phyloP scores from a whole-genome alignment of 257 asterid species.

The Scutellaria minor region DNA sequence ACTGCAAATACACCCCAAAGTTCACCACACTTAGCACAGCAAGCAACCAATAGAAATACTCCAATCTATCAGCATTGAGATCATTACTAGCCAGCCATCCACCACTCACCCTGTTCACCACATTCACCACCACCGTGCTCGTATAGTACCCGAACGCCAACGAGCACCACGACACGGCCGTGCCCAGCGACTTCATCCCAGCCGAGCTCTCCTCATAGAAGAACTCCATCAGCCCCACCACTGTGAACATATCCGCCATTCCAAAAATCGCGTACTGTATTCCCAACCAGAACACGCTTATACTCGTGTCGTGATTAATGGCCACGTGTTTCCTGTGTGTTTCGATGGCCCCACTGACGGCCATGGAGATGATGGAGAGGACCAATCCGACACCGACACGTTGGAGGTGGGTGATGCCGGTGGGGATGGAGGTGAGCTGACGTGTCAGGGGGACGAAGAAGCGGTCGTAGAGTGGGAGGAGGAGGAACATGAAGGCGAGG shows the following conservation, averaged over 20 bases:
- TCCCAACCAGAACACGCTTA: slow-evolving; percentile 75
- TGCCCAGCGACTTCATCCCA: slow-evolving; percentile 69
- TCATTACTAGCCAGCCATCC: slow-evolving; percentile 73
- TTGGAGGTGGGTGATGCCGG: slow-evolving; percentile 79
- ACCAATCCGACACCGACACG: slow-evolving; percentile 69
- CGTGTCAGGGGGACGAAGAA: slow-evolving; percentile 59
- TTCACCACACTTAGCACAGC: slow-evolving; percentile 55
- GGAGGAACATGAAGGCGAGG: slow-evolving; percentile 52
- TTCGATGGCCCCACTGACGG: slow-evolving; percentile 60
- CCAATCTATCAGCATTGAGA: slow-evolving; percentile 63
- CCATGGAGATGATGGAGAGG: slow-evolving; percentile 70
- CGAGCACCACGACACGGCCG: slow-evolving; percentile 75
- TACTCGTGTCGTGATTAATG: slow-evolving; percentile 29
- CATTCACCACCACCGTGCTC: slow-evolving; percentile 70
- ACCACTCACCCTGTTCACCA: slow-evolving; percentile 67
- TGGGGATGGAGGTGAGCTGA: slow-evolving; percentile 64
- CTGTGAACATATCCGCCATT: slow-evolving; percentile 72
- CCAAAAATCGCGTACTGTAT: slow-evolving; percentile 66
- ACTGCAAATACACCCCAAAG: slow-evolving; percentile 57
- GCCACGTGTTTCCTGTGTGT: slow-evolving; percentile 45
- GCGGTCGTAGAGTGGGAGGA: slow-evolving; percentile 63
- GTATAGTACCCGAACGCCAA: slow-evolving; percentile 66
- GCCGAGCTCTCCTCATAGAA: slow-evolving; percentile 73
- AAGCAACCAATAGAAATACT: slow-evolving; percentile 68
- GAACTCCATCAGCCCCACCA: slow-evolving; percentile 69